Evolutionary conservation across 768 basidiomycete genomes (phyloP).

Genomic region (Lactarius akahatsu): DNA sequence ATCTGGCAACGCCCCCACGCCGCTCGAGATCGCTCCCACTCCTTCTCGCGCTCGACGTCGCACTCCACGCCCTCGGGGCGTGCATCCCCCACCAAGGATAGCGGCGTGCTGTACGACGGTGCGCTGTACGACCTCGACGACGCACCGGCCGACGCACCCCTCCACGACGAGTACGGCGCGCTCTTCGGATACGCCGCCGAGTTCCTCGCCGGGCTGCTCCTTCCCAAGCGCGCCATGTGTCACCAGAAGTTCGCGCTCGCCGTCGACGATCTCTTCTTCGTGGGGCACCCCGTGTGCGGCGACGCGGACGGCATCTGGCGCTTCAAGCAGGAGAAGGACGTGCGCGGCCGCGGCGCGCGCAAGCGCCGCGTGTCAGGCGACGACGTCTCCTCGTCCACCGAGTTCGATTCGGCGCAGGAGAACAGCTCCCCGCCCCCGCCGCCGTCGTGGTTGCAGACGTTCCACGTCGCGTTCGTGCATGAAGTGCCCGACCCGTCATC

Average conservation of each 20-base stretch:
- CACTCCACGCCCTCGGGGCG: conserved; percentile 44
- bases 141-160: conserved; percentile 20
- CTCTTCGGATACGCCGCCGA: conserved; percentile 81
- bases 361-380: conserved; percentile 39
- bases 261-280: conserved; percentile 88
- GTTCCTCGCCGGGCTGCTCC: conserved; percentile 78
- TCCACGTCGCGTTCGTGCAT: conserved; percentile 84
- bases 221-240: conserved; percentile 75
- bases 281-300: conserved; percentile 91
- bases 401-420: conserved; percentile 29
- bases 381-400: conserved; percentile 38
- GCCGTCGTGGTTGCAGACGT: conserved; percentile 63
- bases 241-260: conserved; percentile 93
- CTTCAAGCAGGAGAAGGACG: conserved; percentile 65
- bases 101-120: conserved; percentile 7
- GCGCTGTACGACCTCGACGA: conserved; percentile 38
- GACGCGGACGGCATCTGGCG: conserved; percentile 73
- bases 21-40: conserved; percentile 50
- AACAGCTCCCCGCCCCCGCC: not conserved
- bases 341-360: conserved; percentile 51
- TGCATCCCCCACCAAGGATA: conserved; percentile 50
- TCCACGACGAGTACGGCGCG: conserved; percentile 55
- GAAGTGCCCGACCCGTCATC: conserved; percentile 91
- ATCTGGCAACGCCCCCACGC: conserved; percentile 60
- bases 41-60: conserved; percentile 46